Evolutionary conservation across 176 grass and related monocot genomes (phyloP).

Genomic region (Zoysia pacifica): DNA sequence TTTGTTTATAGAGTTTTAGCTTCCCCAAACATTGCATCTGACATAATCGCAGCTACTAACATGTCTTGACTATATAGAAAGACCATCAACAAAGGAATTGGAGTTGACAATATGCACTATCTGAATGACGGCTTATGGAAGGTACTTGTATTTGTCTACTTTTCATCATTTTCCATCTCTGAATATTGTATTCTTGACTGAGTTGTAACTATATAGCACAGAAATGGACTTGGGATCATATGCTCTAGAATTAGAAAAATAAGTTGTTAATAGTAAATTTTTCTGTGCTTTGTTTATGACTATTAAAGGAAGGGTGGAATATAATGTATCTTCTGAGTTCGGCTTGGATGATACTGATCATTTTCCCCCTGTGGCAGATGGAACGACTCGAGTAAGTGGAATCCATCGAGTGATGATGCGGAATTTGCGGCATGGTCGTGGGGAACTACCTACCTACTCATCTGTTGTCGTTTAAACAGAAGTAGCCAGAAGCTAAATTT

Average conservation of each 20-base stretch:
- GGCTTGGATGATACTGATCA: background rate
- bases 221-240: background rate
- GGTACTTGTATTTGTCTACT: slow-evolving; percentile 40
- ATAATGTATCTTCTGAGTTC: slow-evolving; percentile 1
- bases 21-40: background rate
- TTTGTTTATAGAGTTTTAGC: background rate
- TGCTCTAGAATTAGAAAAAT: background rate
- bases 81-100: slow-evolving; percentile 97
- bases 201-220: background rate
- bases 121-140: slow-evolving; percentile 99
- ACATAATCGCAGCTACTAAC: slow-evolving; percentile 15
- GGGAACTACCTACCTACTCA: background rate
- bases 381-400: slow-evolving; percentile 54
- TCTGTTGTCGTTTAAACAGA: background rate
- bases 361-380: slow-evolving; percentile 48
- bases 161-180: background rate
- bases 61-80: slow-evolving; percentile 49
- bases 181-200: slow-evolving; percentile 8
- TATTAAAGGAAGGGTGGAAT: background rate
- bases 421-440: slow-evolving; percentile 8
- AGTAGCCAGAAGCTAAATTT: background rate
- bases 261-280: background rate
- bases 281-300: background rate
- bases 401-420: background rate
- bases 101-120: slow-evolving; percentile 98